Evolutionary conservation across 2,329 filamentous ascomycete species (phyloP).

Genomic region (Diaporthe citri): DNA sequence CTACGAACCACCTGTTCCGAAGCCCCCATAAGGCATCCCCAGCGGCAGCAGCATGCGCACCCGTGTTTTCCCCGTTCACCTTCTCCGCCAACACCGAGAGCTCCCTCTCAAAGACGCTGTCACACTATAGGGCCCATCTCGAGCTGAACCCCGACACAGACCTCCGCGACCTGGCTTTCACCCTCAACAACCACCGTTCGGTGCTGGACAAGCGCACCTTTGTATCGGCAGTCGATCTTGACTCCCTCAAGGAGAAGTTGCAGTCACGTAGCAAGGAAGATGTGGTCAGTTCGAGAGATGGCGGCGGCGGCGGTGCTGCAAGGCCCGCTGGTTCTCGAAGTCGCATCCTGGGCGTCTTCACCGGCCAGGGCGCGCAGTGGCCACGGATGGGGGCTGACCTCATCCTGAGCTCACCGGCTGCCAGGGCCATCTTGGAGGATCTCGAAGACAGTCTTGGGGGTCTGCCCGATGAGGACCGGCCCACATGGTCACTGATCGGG

Average conservation of each 20-base stretch:
- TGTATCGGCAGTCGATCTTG: too few species aligned
- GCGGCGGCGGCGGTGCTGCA: not conserved
- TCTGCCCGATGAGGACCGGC: not conserved
- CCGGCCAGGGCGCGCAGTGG: constrained; percentile 52
- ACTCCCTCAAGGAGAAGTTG: too few species aligned
- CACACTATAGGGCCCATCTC: too few species aligned
- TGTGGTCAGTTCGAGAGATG: not conserved
- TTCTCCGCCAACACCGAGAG: too few species aligned
- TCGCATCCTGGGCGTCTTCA: constrained; percentile 44
- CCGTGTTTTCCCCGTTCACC: not conserved
- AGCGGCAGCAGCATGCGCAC: not conserved
- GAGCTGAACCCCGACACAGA: too few species aligned
- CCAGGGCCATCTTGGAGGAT: not conserved
- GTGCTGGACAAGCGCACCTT: too few species aligned
- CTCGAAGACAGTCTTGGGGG: not conserved
- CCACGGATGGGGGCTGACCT: constrained; percentile 49
- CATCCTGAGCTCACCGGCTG: constrained; percentile 43
- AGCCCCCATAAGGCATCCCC: not conserved
- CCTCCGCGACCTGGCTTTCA: too few species aligned
- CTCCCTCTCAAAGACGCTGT: too few species aligned
- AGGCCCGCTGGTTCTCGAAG: not conserved
- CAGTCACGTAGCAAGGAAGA: too few species aligned
- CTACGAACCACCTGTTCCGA: not conserved
- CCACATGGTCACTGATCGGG: constrained; percentile 12
- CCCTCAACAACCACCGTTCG: too few species aligned